A percentile compares a stretch with the other conserved stretches of the same genome.
These are phyloP conservation scores for Kazachstania sp. DNA, from an alignment of 1,139 yeast species.

Conservation along the genomic window DNA sequence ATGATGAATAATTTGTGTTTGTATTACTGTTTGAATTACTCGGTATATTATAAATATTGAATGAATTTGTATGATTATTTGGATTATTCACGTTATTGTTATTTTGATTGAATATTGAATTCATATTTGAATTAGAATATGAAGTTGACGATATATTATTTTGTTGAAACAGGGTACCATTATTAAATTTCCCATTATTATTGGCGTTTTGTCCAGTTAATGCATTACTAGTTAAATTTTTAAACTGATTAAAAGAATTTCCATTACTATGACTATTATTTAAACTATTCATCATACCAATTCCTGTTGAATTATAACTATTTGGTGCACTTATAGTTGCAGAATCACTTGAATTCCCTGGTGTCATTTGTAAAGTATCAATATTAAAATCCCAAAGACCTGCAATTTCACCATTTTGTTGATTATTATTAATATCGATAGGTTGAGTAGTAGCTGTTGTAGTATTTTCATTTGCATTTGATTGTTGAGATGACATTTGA, in stretches of 20 bases:
- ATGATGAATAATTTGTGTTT: conserved; percentile 2
- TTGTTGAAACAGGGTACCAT: background rate
- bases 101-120: background rate
- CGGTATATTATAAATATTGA: conserved; percentile 5
- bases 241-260: background rate
- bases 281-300: conserved; percentile 4
- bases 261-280: background rate
- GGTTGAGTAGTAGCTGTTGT: conserved; percentile 9
- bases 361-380: conserved; percentile 30
- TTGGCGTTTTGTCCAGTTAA: conserved; percentile 1
- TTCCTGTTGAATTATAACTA: conserved; percentile 23
- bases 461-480: background rate
- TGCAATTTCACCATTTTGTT: conserved; percentile 33
- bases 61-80: background rate
- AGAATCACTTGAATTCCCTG: conserved; percentile 29
- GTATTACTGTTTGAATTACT: background rate
- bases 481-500: conserved; percentile 1
- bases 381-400: conserved; percentile 32
- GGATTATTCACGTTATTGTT: conserved; percentile 1
- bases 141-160: background rate
- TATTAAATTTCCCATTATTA: too few relatives aligned
- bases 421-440: conserved; percentile 25
- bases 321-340: conserved; percentile 32
- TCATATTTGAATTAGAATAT: conserved; percentile 1
- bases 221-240: conserved; percentile 1